Evolutionary conservation across 2,329 filamentous ascomycete genomes (phyloP).

Genomic region (Colletotrichum higginsianum): DNA sequence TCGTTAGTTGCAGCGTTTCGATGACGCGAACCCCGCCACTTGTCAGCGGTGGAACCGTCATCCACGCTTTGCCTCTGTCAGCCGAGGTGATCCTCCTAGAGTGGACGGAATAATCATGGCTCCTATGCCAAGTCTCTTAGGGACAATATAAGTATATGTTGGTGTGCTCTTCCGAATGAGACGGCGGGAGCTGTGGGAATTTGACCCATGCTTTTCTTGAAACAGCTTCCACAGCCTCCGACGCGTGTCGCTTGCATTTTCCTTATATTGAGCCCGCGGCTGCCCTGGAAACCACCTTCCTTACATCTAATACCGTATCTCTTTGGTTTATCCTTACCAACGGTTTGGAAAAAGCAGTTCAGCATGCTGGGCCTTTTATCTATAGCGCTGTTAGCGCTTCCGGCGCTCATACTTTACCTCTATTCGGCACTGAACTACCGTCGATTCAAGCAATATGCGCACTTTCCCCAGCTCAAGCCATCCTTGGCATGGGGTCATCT

Average conservation of each 20-base stretch:
- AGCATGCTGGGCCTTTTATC: constrained; percentile 18
- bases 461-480: constrained; percentile 36
- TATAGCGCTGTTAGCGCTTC: constrained; percentile 26
- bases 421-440: constrained; percentile 31
- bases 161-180: neutral
- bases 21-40: neutral
- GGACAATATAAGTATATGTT: neutral
- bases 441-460: constrained; percentile 35
- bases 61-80: neutral
- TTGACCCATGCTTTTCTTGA: constrained; percentile 19
- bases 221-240: constrained; percentile 7
- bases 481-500: constrained; percentile 40
- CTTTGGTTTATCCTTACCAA: neutral
- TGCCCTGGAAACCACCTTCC: neutral
- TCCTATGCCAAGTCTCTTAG: neutral
- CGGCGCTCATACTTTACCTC: constrained; percentile 26
- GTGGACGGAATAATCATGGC: too few relatives aligned
- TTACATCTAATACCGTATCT: neutral
- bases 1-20: neutral
- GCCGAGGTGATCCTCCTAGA: neutral
- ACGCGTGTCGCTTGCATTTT: neutral
- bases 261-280: neutral
- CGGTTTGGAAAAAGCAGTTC: neutral
- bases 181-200: neutral
- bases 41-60: neutral